Conservation (phyloP, 2,329 filamentous ascomycete species). For the Stagonosporopsis vannaccii region DNA sequence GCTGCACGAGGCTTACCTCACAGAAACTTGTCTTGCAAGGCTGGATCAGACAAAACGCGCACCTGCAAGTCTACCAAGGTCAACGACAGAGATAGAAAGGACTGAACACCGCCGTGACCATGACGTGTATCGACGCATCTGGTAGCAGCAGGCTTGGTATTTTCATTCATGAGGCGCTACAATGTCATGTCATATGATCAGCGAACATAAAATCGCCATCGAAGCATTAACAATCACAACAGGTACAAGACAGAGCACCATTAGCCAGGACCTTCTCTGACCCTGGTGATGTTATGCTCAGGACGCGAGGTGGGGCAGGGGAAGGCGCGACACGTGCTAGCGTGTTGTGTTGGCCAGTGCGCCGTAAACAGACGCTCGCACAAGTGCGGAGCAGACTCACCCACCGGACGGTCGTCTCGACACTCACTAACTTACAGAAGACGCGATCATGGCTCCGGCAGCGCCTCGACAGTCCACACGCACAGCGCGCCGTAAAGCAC, state of each 20-base stretch:
- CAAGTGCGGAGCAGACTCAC: conserved; percentile 18
- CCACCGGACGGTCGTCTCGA: conserved; percentile 8
- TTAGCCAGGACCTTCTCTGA: not conserved
- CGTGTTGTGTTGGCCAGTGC: conserved; percentile 30
- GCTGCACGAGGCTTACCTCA: not conserved
- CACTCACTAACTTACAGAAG: conserved; percentile 24
- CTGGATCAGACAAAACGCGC: not conserved
- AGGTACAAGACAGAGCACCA: not conserved
- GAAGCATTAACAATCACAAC: not conserved
- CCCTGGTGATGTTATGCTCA: not conserved
- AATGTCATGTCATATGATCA: not conserved
- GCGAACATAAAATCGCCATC: not conserved
- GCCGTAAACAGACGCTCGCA: conserved; percentile 15
- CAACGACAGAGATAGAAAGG: not conserved
- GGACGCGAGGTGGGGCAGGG: conserved; percentile 10
- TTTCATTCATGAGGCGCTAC: not conserved
- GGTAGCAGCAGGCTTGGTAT: not conserved
- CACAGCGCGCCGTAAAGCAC: conserved; percentile 69
- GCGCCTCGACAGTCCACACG: conserved; percentile 64
- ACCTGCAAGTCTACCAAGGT: not conserved
- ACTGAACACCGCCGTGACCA: not conserved
- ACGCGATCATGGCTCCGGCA: conserved; percentile 48
- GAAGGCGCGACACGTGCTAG: conserved; percentile 27
- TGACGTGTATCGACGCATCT: not conserved
- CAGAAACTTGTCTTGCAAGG: not conserved